These are phyloP conservation scores for Lactarius deliciosus DNA, from an alignment of 768 basidiomycete species.

Conservation along the genomic window DNA sequence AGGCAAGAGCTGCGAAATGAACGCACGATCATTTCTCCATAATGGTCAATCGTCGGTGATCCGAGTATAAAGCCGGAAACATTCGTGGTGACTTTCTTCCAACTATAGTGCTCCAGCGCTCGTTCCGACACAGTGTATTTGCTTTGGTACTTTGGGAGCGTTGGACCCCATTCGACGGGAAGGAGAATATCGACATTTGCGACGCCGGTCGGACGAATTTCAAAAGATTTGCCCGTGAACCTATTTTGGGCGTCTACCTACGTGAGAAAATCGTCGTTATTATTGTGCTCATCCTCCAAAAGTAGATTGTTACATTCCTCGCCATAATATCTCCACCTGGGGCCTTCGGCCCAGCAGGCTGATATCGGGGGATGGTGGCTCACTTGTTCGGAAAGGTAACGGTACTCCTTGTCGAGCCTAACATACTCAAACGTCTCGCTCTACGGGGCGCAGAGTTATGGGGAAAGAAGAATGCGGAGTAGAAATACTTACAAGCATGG, in stretches of 20 bases:
- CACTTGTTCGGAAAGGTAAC: slow-evolving; percentile 95
- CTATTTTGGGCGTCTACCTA: slow-evolving; percentile 96
- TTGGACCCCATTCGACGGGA: slow-evolving; percentile 60
- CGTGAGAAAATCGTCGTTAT: slow-evolving; percentile 10
- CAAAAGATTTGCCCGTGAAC: slow-evolving; percentile 95
- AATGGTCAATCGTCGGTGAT: slow-evolving; percentile 53
- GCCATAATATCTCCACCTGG: slow-evolving; percentile 87
- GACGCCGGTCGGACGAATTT: slow-evolving; percentile 93
- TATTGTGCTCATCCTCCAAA: background rate
- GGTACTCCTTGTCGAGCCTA: slow-evolving; percentile 80
- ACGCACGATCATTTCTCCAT: slow-evolving; percentile 91
- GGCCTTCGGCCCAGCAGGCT: slow-evolving; percentile 92
- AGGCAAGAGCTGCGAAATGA: background rate
- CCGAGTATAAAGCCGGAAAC: slow-evolving; percentile 94
- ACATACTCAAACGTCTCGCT: slow-evolving; percentile 96
- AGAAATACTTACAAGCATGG: slow-evolving; percentile 69
- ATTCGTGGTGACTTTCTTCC: slow-evolving; percentile 93
- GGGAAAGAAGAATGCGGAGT: background rate
- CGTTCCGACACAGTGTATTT: slow-evolving; percentile 30
- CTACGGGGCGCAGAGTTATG: slow-evolving; percentile 38
- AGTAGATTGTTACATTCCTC: slow-evolving; percentile 51
- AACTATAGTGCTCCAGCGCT: slow-evolving; percentile 87
- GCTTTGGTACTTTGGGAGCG: slow-evolving; percentile 57
- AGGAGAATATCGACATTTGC: slow-evolving; percentile 85
- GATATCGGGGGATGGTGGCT: slow-evolving; percentile 97